Base-by-base conservation (phyloP, 2,329 filamentous ascomycete genomes). In the Colletotrichum incanum region DNA sequence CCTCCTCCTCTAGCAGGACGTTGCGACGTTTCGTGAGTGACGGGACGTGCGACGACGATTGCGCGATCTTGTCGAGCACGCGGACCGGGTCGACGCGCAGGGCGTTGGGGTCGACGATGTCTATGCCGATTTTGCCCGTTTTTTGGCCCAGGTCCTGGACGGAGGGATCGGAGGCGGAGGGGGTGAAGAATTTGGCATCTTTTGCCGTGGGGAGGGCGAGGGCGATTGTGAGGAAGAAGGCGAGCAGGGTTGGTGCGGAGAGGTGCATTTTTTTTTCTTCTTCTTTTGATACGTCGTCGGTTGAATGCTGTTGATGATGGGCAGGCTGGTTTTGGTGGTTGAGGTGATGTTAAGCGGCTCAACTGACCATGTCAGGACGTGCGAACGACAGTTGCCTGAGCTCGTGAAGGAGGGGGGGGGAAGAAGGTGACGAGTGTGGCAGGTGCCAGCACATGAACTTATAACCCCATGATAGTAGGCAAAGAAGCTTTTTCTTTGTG, bases 61-160 rank as follows among this genome's bases (percentile, higher is more conserved):
- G 20, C 18, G 34, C 34, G 45, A 62, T 39, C n/a, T 18, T 12
- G 12, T 12, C 16, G 14, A 62, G 31, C 16, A 50, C 60, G n/a
- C 61, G 28, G 18, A 72, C 69, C 12, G 69, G 69, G 37, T 72
- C 69, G 26, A 72, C 69, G 45, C 69, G 69, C 6, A 72, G 69
- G 28, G 18, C 16, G 59, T 14, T 64, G 43, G 59, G 52, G 65
- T 72, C 69, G 26, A 72, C 69, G 5, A 37, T 59, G 47, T 72
- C 70, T n/a, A 72, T 66, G 45, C 70, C 59, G 54, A 72, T 72
- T 12, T 18, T 54, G 45, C 69, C 69, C 50, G 58, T 72, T 9
- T 60, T 11, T 14, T 9, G 1, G 45, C 54, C 54, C 1, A 69
- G 59, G 52, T 69, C 62, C 1, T 20, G n/a, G 11, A 52, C 61